Evolutionary conservation across 768 basidiomycete species (phyloP).

Genomic region (Xanthoconium stramineum): DNA sequence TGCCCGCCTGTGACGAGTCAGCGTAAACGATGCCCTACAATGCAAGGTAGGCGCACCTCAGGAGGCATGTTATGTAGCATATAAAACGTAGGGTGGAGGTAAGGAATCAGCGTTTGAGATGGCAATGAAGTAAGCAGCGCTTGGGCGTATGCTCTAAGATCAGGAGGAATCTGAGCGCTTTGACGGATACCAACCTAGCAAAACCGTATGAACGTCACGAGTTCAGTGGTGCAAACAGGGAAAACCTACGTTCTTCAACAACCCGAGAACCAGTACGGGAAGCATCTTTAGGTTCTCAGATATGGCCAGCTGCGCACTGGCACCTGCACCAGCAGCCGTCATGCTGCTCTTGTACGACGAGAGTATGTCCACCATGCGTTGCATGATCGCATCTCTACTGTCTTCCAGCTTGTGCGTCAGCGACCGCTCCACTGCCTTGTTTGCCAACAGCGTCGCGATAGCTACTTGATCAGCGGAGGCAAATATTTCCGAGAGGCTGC

Average conservation of each 20-base stretch:
- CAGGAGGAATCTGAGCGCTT: conserved; percentile 95
- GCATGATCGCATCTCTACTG: conserved; percentile 77
- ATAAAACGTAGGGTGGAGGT: conserved; percentile 94
- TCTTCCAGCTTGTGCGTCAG: conserved; percentile 87
- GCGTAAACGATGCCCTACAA: not conserved
- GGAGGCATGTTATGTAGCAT: conserved; percentile 94
- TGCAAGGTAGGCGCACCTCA: conserved; percentile 52
- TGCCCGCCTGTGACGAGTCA: conserved; percentile 63
- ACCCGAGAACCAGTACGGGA: conserved; percentile 82
- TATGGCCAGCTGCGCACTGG: conserved; percentile 89
- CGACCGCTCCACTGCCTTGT: conserved; percentile 90
- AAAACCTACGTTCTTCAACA: conserved; percentile 84
- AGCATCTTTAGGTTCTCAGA: conserved; percentile 94
- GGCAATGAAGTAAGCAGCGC: conserved; percentile 88
- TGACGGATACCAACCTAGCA: conserved; percentile 86
- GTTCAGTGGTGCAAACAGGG: not conserved
- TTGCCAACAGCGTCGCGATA: conserved; percentile 77
- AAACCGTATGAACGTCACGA: conserved; percentile 2
- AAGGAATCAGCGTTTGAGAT: conserved; percentile 86
- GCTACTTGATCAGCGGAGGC: conserved; percentile 89
- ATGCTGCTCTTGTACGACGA: conserved; percentile 92
- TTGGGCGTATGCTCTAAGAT: conserved; percentile 94
- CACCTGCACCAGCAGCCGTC: conserved; percentile 90
- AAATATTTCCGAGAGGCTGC: conserved; percentile 84
- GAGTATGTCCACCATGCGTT: conserved; percentile 82